Percentiles rank a stretch among this genome's conserved stretches.
Evolutionary conservation across 345 rosid genomes (phyloP).

Genomic region (Syzygium oleosum): DNA sequence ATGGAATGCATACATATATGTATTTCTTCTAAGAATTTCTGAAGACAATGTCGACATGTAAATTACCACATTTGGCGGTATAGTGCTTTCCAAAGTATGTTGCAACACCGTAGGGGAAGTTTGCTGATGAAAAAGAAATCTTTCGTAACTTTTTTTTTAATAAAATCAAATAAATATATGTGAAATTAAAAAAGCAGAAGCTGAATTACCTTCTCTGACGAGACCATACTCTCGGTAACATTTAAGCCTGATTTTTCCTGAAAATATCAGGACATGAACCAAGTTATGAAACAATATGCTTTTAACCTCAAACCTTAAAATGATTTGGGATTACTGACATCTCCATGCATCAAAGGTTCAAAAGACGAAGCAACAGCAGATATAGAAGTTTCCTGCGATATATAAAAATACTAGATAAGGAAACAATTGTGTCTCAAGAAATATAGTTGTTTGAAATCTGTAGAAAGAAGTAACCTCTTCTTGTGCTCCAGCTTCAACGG

Average conservation of each 20-base stretch:
- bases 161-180: background rate
- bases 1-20: background rate
- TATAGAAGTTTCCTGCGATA: background rate
- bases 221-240: background rate
- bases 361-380: background rate
- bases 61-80: background rate
- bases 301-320: background rate
- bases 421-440: background rate
- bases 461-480: background rate
- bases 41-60: background rate
- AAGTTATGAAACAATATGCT: background rate
- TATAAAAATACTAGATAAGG: background rate
- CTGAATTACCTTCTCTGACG: conserved; percentile 8
- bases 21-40: background rate
- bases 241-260: conserved; percentile 15
- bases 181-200: background rate
- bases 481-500: conserved; percentile 3
- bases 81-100: background rate
- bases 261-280: background rate
- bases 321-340: background rate
- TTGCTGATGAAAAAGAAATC: background rate
- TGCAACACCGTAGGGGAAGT: background rate
- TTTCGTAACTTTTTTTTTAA: background rate
- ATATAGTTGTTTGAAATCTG: background rate
- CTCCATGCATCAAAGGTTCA: background rate